Conservation (phyloP, 441 rosid species). For the Populus hybrid region DNA sequence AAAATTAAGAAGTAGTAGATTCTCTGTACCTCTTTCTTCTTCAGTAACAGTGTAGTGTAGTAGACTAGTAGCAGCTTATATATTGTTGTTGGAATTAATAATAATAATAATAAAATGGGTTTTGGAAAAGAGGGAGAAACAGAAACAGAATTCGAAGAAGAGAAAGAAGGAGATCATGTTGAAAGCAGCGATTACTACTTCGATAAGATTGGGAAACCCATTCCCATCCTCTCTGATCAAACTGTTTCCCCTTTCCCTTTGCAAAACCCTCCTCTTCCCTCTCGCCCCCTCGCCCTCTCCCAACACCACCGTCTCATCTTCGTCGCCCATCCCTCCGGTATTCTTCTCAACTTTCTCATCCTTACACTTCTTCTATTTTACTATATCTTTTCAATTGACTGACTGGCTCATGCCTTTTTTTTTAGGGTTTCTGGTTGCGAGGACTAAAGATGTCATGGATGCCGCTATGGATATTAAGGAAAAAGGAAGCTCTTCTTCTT, state of each 20-base stretch:
- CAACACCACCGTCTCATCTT: slow-evolving; percentile 48
- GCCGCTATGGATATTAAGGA: neutral
- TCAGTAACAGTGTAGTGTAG: neutral
- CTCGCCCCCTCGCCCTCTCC: slow-evolving; percentile 71
- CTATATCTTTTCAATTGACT: neutral
- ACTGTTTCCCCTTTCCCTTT: slow-evolving; percentile 35
- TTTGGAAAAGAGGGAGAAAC: neutral
- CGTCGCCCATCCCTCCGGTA: slow-evolving; percentile 73
- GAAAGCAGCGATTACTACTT: slow-evolving; percentile 62
- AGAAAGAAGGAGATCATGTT: slow-evolving; percentile 57
- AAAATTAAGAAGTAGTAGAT: no score
- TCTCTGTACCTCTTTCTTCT: neutral
- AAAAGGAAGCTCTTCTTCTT: neutral
- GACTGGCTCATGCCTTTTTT: neutral
- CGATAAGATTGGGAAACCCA: slow-evolving; percentile 57
- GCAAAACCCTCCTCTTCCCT: slow-evolving; percentile 66
- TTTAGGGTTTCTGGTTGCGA: slow-evolving; percentile 78
- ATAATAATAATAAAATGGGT: neutral
- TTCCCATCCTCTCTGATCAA: slow-evolving; percentile 37
- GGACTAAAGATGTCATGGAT: slow-evolving; percentile 49
- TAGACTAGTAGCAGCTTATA: neutral
- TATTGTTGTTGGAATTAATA: neutral
- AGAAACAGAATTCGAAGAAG: slow-evolving; percentile 30
- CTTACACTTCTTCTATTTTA: neutral
- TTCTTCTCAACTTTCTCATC: neutral